These are phyloP conservation scores for Ophiostoma angusticollis DNA, from an alignment of 2,329 filamentous ascomycete species.

Conservation along the genomic window DNA sequence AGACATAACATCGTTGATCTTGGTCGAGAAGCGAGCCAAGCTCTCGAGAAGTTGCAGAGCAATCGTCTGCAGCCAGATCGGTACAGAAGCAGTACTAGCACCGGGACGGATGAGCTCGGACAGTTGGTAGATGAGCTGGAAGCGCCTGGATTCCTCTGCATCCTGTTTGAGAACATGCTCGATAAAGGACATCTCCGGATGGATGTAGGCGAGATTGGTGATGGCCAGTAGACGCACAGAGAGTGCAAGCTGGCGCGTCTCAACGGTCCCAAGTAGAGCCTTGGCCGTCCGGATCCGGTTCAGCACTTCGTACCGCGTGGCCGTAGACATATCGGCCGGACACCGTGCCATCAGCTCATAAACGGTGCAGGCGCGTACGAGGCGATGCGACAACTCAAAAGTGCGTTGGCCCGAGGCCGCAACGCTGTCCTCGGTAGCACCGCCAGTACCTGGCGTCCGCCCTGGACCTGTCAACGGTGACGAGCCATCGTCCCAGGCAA, in stretches of 20 bases:
- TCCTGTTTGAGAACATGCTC: constrained; percentile 81
- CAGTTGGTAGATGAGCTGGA: constrained; percentile 84
- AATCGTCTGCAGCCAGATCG: constrained; percentile 67
- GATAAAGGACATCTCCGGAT: constrained; percentile 68
- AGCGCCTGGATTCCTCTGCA: constrained; percentile 73
- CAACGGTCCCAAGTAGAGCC: constrained; percentile 53
- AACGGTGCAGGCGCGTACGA: constrained; percentile 38
- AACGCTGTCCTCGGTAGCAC: constrained; percentile 25
- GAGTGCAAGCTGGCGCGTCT: constrained; percentile 62
- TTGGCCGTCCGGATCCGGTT: constrained; percentile 75
- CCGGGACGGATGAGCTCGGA: constrained; percentile 83
- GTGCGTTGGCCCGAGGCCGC: constrained; percentile 37
- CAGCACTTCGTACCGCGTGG: constrained; percentile 71
- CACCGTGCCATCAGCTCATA: constrained; percentile 44
- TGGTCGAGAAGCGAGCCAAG: constrained; percentile 65
- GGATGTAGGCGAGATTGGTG: constrained; percentile 82
- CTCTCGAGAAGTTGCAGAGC: constrained; percentile 73
- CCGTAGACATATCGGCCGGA: constrained; percentile 53
- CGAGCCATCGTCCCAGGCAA: constrained; percentile 33
- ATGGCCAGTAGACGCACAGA: constrained; percentile 75
- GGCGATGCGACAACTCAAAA: constrained; percentile 51
- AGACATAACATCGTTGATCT: constrained; percentile 69
- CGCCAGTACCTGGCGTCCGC: constrained; percentile 25
- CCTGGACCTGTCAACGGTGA: constrained; percentile 23
- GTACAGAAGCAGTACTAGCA: constrained; percentile 45